Conservation (phyloP, 495 filamentous ascomycete species). For the Aspergillus cristatus region DNA sequence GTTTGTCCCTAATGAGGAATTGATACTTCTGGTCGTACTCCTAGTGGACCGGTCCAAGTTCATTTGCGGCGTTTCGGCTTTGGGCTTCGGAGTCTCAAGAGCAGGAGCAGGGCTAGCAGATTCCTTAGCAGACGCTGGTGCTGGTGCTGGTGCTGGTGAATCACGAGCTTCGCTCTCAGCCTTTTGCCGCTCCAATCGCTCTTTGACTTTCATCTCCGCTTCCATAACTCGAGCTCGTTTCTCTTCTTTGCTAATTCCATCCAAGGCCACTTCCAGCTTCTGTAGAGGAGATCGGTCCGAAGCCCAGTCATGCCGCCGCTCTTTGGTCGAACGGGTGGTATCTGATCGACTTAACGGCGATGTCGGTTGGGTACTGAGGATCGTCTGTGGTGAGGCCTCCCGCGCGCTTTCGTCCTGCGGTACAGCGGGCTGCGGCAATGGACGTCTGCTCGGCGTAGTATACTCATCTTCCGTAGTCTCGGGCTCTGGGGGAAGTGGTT, state of each 20-base stretch:
- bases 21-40: no score
- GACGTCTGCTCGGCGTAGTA: slow-evolving; percentile 1
- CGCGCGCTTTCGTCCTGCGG: not conserved
- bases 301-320: slow-evolving; percentile 44
- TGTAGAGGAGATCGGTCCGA: slow-evolving; percentile 82
- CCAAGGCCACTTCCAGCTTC: slow-evolving; percentile 77
- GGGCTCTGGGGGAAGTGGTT: slow-evolving; percentile 6
- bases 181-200: slow-evolving; percentile 33
- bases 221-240: slow-evolving; percentile 74
- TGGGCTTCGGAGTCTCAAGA: not conserved
- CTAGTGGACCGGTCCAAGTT: not conserved
- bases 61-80: not conserved
- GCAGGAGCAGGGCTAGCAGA: no score
- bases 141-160: not conserved
- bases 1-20: no score
- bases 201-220: slow-evolving; percentile 54
- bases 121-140: not conserved
- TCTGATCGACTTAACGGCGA: slow-evolving; percentile 24
- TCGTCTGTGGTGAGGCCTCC: slow-evolving; percentile 1
- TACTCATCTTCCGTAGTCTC: not conserved
- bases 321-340: slow-evolving; percentile 27
- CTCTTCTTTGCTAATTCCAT: slow-evolving; percentile 86
- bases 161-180: slow-evolving; percentile 9
- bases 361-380: slow-evolving; percentile 3
- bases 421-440: not conserved